Percentiles rank a stretch among this genome's conserved stretches.
phyloP scores from a whole-genome alignment of 1,139 yeast genomes.

The Trichomonascaceae sp. region DNA sequence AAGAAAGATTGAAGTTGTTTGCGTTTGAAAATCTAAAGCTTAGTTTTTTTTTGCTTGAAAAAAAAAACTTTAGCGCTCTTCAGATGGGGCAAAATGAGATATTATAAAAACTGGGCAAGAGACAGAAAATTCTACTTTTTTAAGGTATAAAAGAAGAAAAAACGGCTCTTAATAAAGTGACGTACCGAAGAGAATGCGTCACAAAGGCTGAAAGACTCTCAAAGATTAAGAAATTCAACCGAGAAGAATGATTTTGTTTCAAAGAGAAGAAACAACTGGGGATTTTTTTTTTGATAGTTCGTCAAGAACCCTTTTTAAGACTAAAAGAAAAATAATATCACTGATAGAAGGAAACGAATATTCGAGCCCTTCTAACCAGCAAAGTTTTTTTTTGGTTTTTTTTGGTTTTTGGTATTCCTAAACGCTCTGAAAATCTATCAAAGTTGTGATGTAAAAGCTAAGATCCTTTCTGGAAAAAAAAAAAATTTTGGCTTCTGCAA shows the following conservation, averaged over 20 bases:
- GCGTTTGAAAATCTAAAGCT: conserved; percentile 18
- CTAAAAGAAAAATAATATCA: conserved; percentile 6
- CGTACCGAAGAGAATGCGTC: background rate
- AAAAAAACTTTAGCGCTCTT: conserved; percentile 12
- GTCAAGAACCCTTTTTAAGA: conserved; percentile 1
- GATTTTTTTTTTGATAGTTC: background rate
- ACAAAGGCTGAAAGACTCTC: background rate
- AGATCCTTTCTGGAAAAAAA: conserved; percentile 1
- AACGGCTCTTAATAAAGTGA: background rate
- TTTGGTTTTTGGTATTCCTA: conserved; percentile 3
- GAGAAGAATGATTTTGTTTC: background rate
- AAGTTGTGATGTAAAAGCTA: conserved; percentile 5
- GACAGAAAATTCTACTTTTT: background rate
- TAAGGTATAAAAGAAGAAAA: background rate
- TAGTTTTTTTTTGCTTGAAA: background rate
- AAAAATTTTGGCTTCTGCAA: conserved; percentile 4
- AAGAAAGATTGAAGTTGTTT: conserved; percentile 10
- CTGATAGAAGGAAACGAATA: background rate
- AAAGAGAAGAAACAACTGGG: background rate
- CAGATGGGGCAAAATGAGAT: conserved; percentile 6
- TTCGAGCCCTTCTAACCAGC: conserved; percentile 2
- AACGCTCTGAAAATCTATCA: conserved; percentile 1
- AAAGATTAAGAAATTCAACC: background rate
- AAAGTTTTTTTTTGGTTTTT: conserved; percentile 2
- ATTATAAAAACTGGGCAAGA: background rate